A percentile compares a stretch with the other conserved stretches of the same genome.
Conservation (phyloP, 345 rosid genomes). For the Jatropha curcas region DNA sequence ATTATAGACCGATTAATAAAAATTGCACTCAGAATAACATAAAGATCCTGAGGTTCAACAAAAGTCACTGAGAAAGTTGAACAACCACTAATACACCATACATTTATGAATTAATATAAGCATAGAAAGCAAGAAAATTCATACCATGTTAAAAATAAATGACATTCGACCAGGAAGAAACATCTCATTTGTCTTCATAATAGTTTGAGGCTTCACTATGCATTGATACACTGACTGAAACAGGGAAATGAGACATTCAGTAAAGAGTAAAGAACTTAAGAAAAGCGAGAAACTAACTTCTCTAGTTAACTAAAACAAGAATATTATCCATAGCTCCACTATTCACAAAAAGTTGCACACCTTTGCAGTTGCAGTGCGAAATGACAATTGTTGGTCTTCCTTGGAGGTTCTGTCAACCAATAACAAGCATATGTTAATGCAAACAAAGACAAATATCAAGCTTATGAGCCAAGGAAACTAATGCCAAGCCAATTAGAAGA, state of each 20-base stretch:
- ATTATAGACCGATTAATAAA: background rate
- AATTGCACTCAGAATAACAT: background rate
- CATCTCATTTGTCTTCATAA: constrained; percentile 88
- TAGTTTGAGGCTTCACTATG: constrained; percentile 87
- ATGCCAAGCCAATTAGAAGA: background rate
- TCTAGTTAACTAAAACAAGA: background rate
- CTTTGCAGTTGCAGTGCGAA: constrained; percentile 89
- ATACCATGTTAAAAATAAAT: constrained; percentile 81
- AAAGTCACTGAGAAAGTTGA: background rate
- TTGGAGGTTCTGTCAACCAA: constrained; percentile 48
- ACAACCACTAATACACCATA: background rate
- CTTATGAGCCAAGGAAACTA: background rate
- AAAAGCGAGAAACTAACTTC: constrained; percentile 5
- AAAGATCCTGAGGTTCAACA: background rate
- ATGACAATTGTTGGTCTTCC: constrained; percentile 76
- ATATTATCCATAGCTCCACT: background rate
- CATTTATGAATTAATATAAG: background rate
- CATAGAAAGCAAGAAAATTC: constrained; percentile 1
- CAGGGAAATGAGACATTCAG: constrained; percentile 11
- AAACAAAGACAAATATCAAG: background rate
- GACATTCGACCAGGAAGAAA: constrained; percentile 96
- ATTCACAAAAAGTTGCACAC: constrained; percentile 31
- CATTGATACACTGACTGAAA: constrained; percentile 86
- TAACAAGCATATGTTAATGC: background rate
- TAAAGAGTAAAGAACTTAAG: constrained; percentile 8